These are phyloP conservation scores for Fusarium algeriense DNA, from an alignment of 2,329 filamentous ascomycete genomes.

Conservation along the genomic window DNA sequence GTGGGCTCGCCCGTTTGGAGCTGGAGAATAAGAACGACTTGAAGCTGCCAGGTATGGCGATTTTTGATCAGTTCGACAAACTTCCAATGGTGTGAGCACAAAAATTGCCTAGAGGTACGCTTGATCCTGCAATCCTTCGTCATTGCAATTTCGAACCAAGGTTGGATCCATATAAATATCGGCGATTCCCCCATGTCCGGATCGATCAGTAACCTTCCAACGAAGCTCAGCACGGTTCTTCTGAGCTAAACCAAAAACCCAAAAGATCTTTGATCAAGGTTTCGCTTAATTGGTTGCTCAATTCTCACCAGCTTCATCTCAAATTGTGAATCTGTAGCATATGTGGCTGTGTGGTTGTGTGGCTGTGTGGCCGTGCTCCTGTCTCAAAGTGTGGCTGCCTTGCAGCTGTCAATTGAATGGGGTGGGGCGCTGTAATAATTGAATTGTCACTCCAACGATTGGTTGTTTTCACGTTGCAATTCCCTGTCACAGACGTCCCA, in stretches of 20 bases:
- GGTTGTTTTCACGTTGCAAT: slow-evolving; percentile 5
- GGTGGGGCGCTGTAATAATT: slow-evolving; percentile 26
- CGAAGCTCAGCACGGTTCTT: slow-evolving; percentile 5
- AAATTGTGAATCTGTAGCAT: slow-evolving; percentile 1
- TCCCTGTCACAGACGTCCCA: slow-evolving; percentile 8
- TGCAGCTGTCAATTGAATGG: slow-evolving; percentile 32
- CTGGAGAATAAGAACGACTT: background rate
- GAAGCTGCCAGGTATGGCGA: background rate
- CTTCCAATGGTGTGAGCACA: background rate
- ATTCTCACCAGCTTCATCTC: background rate
- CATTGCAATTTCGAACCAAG: slow-evolving; percentile 18
- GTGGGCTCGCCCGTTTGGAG: background rate
- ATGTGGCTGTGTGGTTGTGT: slow-evolving; percentile 15
- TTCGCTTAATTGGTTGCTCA: slow-evolving; percentile 25
- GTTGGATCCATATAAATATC: slow-evolving; percentile 5
- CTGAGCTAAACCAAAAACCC: background rate
- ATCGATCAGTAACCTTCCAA: slow-evolving; percentile 12
- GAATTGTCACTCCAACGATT: slow-evolving; percentile 32
- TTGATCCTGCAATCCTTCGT: background rate
- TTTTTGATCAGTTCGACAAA: background rate
- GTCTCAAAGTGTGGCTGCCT: slow-evolving; percentile 31
- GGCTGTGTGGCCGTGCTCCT: slow-evolving; percentile 23
- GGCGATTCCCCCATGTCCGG: slow-evolving; percentile 19
- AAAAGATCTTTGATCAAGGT: slow-evolving; percentile 8
- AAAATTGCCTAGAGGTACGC: no score